Base-by-base conservation (phyloP, 441 rosid genomes). In the Brassica hybrid region DNA sequence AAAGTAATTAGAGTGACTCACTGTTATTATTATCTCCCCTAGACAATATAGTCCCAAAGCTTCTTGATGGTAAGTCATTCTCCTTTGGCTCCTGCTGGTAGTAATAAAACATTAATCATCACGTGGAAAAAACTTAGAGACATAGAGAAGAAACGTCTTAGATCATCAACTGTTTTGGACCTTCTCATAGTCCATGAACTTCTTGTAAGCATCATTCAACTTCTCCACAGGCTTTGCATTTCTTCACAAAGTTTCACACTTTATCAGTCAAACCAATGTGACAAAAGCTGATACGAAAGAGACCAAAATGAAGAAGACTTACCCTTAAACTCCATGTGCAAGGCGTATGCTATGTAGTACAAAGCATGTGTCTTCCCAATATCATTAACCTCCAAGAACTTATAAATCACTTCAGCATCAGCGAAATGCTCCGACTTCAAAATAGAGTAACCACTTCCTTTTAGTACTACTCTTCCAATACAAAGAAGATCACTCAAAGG, bases 351-450 rank as follows among this genome's bases (percentile, higher is more conserved):
- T 52, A 87, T 73, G 73, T 92, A 92, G 77, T 61, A 94, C 3
- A 71, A 63, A 56, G 94, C 76, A 81, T 89, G 95, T 30, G 89
- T 81, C 83, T 85, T 85, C 54, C 95, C 98, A 76, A 94, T 94
- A 54, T 75, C 94, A 83, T 92, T 94, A 3, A 89, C 90, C 62
- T 92, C 94, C 67, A 94, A 88, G 78, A 94, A 94, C 86, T 64
- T 79, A 83, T 79, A 94, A 69, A n/a, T n/a, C n/a, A n/a, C n/a
- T n/a, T n/a, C n/a, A n/a, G n/a, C n/a, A n/a, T n/a, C n/a, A n/a
- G n/a, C n/a, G n/a, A n/a, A 94, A 23, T 2, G 25, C 25, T 23
- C 59, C 12, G 23, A 23, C 59, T 17, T 54, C 11, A 52, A 52
- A 52, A 6, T 2, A 54, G n/a, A 30, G 8, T 8, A 38, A 38